Evolutionary conservation across 139 green algal genomes (phyloP).

Genomic region (Auxenochlorella pyrenoidosa): DNA sequence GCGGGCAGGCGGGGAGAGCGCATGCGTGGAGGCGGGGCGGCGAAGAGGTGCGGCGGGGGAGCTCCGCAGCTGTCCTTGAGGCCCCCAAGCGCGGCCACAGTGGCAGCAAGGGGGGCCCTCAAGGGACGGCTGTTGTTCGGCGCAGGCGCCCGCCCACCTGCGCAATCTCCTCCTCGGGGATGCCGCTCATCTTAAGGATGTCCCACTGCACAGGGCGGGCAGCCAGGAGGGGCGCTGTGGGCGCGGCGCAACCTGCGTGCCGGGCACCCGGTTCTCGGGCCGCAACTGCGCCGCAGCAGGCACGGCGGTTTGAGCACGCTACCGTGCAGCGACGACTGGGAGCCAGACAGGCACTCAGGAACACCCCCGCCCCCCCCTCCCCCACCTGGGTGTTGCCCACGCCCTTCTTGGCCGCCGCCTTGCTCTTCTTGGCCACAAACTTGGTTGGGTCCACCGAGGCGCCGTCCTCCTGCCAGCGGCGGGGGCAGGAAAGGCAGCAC

Average conservation of each 20-base stretch:
- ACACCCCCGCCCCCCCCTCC: too few relatives aligned
- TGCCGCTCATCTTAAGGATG: conserved; percentile 91
- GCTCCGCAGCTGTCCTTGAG: too few relatives aligned
- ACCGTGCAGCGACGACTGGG: conserved; percentile 44
- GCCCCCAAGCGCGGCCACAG: too few relatives aligned
- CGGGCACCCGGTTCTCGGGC: too few relatives aligned
- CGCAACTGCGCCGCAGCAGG: too few relatives aligned
- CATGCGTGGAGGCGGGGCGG: neutral
- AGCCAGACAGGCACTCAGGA: neutral
- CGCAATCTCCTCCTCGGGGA: conserved; percentile 90
- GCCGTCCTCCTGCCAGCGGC: conserved; percentile 13
- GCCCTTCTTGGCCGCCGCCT: conserved; percentile 87
- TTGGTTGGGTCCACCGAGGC: conserved; percentile 80
- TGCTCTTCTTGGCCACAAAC: conserved; percentile 95
- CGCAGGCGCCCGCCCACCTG: conserved; percentile 65
- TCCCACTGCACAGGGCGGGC: conserved; percentile 77
- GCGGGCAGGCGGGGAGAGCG: neutral
- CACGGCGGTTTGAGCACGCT: neutral
- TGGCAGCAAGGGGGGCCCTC: too few relatives aligned
- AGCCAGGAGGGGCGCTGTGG: conserved; percentile 4
- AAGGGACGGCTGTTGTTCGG: too few relatives aligned
- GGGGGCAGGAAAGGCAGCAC: conserved; percentile 5
- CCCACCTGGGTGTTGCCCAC: conserved; percentile 73
- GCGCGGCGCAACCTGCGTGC: neutral
- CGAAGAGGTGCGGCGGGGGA: too few relatives aligned